phyloP scores from a whole-genome alignment of 2,329 filamentous ascomycete species.

The Helotiales sp. region DNA sequence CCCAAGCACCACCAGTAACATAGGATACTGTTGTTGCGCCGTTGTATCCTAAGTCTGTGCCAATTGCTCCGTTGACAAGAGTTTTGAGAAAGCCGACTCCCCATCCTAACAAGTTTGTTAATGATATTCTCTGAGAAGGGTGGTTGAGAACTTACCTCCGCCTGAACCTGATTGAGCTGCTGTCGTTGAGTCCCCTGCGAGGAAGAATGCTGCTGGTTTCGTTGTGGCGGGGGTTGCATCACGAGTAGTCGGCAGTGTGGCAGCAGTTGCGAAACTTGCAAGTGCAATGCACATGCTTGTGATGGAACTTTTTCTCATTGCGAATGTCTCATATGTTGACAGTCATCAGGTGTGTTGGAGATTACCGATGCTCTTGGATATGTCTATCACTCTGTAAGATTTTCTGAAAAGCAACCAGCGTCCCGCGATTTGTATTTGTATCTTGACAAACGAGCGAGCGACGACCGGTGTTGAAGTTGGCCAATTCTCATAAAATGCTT shows the following conservation, averaged over 20 bases:
- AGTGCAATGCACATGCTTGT: neutral
- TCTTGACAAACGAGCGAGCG: no score
- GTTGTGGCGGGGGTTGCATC: neutral
- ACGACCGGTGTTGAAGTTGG: no score
- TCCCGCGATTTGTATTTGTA: no score
- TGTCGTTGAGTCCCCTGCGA: constrained; percentile 44
- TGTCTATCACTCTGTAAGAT: no score
- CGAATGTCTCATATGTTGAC: no score
- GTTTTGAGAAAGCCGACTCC: constrained; percentile 49
- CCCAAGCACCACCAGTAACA: constrained; percentile 46
- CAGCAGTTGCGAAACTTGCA: neutral
- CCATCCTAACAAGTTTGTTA: constrained; percentile 35
- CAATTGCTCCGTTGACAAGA: constrained; percentile 43
- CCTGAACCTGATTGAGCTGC: constrained; percentile 21
- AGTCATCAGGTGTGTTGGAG: no score
- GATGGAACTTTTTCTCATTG: neutral
- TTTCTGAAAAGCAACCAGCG: no score
- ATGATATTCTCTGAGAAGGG: neutral
- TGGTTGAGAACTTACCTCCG: neutral
- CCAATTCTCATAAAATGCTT: no score
- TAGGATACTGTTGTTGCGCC: constrained; percentile 48
- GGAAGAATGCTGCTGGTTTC: constrained; percentile 38
- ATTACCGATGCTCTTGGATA: no score
- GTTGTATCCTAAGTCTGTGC: constrained; percentile 48
- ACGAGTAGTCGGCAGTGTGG: neutral